phyloP scores from a whole-genome alignment of 768 basidiomycete genomes.

The Lentinula sp. region DNA sequence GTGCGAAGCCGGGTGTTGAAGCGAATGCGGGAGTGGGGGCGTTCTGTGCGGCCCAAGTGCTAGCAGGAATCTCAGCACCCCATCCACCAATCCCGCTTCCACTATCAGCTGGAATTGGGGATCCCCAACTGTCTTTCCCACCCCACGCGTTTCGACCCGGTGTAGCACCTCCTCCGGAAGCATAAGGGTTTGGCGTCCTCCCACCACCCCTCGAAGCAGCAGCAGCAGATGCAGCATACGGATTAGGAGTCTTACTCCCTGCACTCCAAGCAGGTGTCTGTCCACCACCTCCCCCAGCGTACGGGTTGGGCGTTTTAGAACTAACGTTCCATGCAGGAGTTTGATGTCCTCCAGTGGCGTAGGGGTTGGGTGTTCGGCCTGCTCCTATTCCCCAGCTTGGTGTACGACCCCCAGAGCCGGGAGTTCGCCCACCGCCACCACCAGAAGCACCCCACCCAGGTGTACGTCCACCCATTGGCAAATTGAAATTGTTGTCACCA shows the following conservation, averaged over 20 bases:
- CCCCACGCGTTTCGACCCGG: constrained; percentile 6
- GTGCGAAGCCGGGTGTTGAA: constrained; percentile 44
- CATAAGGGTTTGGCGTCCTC: constrained; percentile 53
- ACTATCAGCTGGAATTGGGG: neutral
- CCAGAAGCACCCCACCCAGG: constrained; percentile 22
- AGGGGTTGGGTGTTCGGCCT: constrained; percentile 53
- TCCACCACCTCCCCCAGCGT: constrained; percentile 39
- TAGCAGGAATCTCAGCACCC: constrained; percentile 8
- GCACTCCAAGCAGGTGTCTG: constrained; percentile 68
- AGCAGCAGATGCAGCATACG: constrained; percentile 7
- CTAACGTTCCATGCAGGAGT: constrained; percentile 66
- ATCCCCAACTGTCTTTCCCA: neutral
- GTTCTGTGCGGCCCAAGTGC: neutral
- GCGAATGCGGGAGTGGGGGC: constrained; percentile 26
- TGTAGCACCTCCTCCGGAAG: constrained; percentile 21
- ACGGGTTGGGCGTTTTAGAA: constrained; percentile 69
- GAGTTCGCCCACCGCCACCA: constrained; percentile 18
- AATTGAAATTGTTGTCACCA: neutral
- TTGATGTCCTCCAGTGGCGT: constrained; percentile 40
- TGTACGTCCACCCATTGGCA: constrained; percentile 24
- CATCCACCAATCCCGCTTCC: constrained; percentile 24
- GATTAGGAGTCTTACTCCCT: constrained; percentile 61
- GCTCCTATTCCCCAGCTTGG: neutral
- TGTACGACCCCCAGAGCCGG: constrained; percentile 17
- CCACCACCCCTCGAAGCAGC: constrained; percentile 35